phyloP scores from a whole-genome alignment of 1,284 basidiomycete genomes.

The Cryptococcus sp. region DNA sequence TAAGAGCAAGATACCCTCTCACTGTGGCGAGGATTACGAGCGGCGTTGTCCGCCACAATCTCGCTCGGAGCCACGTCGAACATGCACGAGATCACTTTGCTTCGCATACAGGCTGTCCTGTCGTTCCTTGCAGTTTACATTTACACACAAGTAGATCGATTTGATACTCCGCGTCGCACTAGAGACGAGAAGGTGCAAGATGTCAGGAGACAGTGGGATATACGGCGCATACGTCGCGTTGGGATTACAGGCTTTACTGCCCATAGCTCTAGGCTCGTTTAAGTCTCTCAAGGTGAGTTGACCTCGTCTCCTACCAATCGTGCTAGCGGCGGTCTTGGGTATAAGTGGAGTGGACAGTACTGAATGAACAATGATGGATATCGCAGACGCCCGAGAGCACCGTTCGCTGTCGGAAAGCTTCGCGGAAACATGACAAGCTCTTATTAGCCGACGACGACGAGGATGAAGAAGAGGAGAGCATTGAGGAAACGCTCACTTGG shows the following conservation, averaged over 20 bases:
- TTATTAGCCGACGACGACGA: constrained; percentile 31
- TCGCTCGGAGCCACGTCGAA: too few relatives aligned
- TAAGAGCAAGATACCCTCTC: too few relatives aligned
- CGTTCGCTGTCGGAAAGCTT: constrained; percentile 20
- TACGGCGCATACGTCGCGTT: constrained; percentile 38
- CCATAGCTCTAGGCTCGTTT: constrained; percentile 51
- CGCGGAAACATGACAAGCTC: constrained; percentile 9
- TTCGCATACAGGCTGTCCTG: too few relatives aligned
- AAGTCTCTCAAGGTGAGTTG: constrained; percentile 48
- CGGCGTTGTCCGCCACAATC: too few relatives aligned
- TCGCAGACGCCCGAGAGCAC: constrained; percentile 39
- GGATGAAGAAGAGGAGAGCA: constrained; percentile 37
- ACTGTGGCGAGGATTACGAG: too few relatives aligned
- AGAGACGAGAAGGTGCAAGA: not conserved
- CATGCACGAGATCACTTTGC: too few relatives aligned
- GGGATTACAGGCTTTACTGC: constrained; percentile 46
- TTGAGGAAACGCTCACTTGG: constrained; percentile 47
- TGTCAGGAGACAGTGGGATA: constrained; percentile 12
- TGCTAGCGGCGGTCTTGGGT: too few relatives aligned
- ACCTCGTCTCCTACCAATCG: constrained; percentile 6
- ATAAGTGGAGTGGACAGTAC: too few relatives aligned
- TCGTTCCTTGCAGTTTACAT: too few relatives aligned
- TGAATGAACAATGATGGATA: too few relatives aligned
- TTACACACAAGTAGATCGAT: too few relatives aligned
- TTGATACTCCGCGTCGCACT: too few relatives aligned